Conservation (phyloP, 2,329 filamentous ascomycete species). For the Mariannaea sp. region DNA sequence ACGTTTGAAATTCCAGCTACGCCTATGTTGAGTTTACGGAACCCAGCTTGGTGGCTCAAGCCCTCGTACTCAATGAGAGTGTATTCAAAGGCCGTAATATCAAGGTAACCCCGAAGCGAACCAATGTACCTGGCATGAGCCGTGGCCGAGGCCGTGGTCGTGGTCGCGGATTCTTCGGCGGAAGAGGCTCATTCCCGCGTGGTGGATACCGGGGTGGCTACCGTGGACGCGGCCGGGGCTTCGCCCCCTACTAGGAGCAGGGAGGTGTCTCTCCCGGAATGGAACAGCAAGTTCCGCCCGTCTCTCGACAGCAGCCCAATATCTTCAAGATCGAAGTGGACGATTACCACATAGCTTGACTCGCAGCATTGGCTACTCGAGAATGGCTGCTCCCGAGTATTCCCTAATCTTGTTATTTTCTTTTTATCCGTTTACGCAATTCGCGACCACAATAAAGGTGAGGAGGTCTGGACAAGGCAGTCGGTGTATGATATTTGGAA, state of each 20-base stretch:
- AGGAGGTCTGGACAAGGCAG: constrained; percentile 21
- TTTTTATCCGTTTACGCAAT: constrained; percentile 8
- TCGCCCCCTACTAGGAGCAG: constrained; percentile 64
- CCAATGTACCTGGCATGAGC: constrained; percentile 93
- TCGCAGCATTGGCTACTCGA: not conserved
- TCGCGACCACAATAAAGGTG: constrained; percentile 29
- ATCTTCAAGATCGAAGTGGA: constrained; percentile 37
- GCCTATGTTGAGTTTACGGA: constrained; percentile 99
- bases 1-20: constrained; percentile 65
- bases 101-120: constrained; percentile 94
- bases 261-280: constrained; percentile 35
- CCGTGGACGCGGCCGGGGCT: constrained; percentile 68
- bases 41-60: constrained; percentile 88
- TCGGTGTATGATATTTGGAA: constrained; percentile 29
- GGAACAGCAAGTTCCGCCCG: constrained; percentile 16
- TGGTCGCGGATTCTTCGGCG: constrained; percentile 57
- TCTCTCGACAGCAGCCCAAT: constrained; percentile 27
- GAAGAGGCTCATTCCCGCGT: constrained; percentile 57
- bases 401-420: constrained; percentile 8
- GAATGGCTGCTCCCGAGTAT: not conserved
- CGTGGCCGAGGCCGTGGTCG: constrained; percentile 68
- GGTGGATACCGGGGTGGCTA: constrained; percentile 58
- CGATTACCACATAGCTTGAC: constrained; percentile 26
- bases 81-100: constrained; percentile 92
- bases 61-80: constrained; percentile 94